Conservation (phyloP, 192 early-diverging fungal genomes). For the Piromyces finnis region DNA sequence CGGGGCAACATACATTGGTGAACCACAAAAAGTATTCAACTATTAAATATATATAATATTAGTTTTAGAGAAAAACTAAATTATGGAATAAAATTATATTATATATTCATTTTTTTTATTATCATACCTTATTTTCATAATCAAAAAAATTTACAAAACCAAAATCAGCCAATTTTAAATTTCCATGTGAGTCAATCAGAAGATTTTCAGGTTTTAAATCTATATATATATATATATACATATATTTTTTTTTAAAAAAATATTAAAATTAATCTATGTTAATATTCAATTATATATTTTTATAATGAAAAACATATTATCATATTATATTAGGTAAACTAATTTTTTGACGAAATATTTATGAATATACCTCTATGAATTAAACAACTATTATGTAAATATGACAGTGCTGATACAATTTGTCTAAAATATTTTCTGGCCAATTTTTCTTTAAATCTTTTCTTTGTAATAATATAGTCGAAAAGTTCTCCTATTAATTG, state of each 20-base stretch:
- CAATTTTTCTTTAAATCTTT: not conserved
- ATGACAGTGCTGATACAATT: not conserved
- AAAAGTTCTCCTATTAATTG: not conserved
- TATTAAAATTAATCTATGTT: no score
- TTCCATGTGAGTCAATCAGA: not conserved
- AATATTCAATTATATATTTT: no score
- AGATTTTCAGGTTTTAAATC: not conserved
- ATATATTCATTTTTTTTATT: no score
- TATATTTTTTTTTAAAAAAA: not conserved
- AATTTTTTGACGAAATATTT: no score
- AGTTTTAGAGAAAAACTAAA: no score
- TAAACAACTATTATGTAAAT: not conserved
- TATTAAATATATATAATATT: not conserved
- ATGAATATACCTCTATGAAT: not conserved
- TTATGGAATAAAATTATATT: no score
- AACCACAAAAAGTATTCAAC: not conserved
- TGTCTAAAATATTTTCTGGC: not conserved
- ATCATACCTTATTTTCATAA: not conserved
- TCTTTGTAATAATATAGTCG: not conserved
- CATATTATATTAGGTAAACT: no score
- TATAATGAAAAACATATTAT: no score
- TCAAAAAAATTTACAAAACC: not conserved
- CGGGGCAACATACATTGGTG: not conserved
- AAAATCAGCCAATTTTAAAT: not conserved
- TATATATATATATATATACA: not conserved